Conservation (phyloP, 352 stramenopile genomes). For the Aphanomyces euteiches region DNA sequence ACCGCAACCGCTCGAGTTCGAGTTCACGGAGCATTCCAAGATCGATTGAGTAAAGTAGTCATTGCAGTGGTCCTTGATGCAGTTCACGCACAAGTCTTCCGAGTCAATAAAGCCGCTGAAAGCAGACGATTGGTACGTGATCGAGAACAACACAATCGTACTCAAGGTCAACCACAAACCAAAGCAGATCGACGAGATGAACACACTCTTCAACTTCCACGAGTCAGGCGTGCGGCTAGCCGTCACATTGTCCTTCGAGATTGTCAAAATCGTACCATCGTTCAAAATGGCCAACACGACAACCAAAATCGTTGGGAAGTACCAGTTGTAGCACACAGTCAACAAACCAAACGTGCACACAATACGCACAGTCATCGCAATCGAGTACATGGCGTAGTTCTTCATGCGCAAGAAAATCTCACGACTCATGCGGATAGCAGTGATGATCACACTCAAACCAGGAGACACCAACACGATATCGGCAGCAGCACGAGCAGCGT, state of each 20-base stretch:
- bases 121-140: constrained; percentile 57
- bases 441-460: constrained; percentile 86
- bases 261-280: constrained; percentile 82
- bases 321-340: constrained; percentile 85
- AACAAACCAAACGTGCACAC: constrained; percentile 85
- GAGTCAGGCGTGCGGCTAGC: constrained; percentile 58
- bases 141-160: constrained; percentile 48
- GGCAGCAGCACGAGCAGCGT: constrained; percentile 83
- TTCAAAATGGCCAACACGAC: constrained; percentile 90
- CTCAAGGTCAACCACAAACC: constrained; percentile 14
- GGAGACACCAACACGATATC: constrained; percentile 87
- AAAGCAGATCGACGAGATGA: constrained; percentile 52
- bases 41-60: constrained; percentile 54
- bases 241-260: constrained; percentile 73
- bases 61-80: constrained; percentile 54
- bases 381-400: constrained; percentile 89
- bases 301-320: constrained; percentile 83
- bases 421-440: constrained; percentile 79
- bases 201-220: constrained; percentile 69
- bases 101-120: constrained; percentile 39
- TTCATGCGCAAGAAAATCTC: constrained; percentile 91
- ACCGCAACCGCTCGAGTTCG: constrained; percentile 53
- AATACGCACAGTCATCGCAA: constrained; percentile 85
- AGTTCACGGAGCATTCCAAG: constrained; percentile 45
- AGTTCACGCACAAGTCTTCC: constrained; percentile 59